These are phyloP conservation scores for Suhomyces sp. DNA, from an alignment of 805 yeast genomes.

Conservation along the genomic window DNA sequence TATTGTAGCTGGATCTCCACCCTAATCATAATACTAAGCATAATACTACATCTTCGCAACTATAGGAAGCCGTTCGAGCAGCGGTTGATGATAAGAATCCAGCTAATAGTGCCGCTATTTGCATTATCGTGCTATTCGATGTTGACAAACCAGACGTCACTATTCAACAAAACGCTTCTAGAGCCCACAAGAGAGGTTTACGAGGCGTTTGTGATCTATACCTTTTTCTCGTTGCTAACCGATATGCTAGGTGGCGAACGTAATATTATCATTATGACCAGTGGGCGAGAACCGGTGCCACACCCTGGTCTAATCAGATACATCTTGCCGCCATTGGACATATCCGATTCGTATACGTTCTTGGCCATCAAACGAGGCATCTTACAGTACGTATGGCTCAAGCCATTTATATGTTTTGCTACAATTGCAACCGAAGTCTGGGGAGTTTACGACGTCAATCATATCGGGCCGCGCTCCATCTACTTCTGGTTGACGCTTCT, in stretches of 20 bases:
- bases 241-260: conserved; percentile 91
- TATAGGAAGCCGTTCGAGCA: conserved; percentile 90
- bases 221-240: conserved; percentile 81
- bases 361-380: conserved; percentile 78
- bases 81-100: conserved; percentile 77
- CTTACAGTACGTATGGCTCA: conserved; percentile 92
- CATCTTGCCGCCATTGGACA: conserved; percentile 62
- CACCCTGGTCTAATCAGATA: conserved; percentile 60
- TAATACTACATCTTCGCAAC: conserved; percentile 45
- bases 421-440: conserved; percentile 45
- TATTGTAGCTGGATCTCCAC: conserved; percentile 23
- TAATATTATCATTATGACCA: conserved; percentile 65
- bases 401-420: conserved; percentile 73
- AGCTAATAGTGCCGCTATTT: conserved; percentile 77
- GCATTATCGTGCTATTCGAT: conserved; percentile 66
- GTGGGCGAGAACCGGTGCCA: conserved; percentile 67
- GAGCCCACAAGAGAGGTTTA: conserved; percentile 86
- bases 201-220: conserved; percentile 94
- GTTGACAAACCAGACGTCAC: conserved; percentile 43
- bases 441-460: conserved; percentile 51
- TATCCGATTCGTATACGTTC: conserved; percentile 82
- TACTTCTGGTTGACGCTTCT: conserved; percentile 63
- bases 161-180: conserved; percentile 42
- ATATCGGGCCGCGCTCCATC: conserved; percentile 46
- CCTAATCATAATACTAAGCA: conserved; percentile 20